phyloP scores from a whole-genome alignment of 305 asterid species.

The Fraxinus xanthoxyloides region DNA sequence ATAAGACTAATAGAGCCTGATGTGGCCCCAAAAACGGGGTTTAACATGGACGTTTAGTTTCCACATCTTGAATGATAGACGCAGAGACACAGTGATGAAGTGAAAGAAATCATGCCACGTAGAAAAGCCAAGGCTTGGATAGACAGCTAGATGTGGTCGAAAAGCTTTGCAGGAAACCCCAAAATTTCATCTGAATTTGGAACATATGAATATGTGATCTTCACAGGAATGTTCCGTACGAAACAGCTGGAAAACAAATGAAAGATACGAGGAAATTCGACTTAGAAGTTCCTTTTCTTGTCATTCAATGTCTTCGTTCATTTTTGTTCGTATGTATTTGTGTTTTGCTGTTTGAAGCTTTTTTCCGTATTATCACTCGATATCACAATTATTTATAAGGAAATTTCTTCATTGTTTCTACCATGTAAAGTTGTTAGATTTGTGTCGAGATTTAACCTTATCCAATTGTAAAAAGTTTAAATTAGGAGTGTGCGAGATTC shows the following conservation, averaged over 20 bases:
- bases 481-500: no score
- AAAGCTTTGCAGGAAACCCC: conserved; percentile 28
- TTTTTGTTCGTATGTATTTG: neutral
- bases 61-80: neutral
- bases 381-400: neutral
- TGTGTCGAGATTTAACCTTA: neutral
- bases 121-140: conserved; percentile 39
- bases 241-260: neutral
- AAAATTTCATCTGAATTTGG: conserved; percentile 3
- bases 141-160: conserved; percentile 23
- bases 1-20: conserved; percentile 38
- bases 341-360: neutral
- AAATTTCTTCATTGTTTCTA: neutral
- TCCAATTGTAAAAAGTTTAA: neutral
- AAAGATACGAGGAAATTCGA: neutral
- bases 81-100: conserved; percentile 9
- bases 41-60: conserved; percentile 5
- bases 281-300: neutral
- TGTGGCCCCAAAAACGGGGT: neutral
- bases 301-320: neutral
- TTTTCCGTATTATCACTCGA: neutral
- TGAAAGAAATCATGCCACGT: conserved; percentile 25
- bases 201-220: conserved; percentile 14
- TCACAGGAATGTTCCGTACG: neutral
- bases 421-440: neutral